phyloP scores from a whole-genome alignment of 2,329 filamentous ascomycete genomes.

The Aureobasidium leucospermi region DNA sequence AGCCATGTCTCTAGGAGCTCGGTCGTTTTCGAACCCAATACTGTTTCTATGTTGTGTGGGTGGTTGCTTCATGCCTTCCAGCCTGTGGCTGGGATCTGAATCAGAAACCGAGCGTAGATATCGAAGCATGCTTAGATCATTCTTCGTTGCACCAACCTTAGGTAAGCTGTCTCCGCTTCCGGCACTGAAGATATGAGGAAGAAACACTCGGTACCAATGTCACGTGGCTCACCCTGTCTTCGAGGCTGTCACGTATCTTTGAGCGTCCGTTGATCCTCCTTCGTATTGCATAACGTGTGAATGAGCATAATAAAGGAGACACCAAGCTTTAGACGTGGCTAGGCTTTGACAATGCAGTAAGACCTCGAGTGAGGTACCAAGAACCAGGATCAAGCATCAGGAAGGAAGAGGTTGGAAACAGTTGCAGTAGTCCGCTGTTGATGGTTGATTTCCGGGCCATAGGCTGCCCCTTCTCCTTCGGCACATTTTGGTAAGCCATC shows the following conservation, averaged over 20 bases:
- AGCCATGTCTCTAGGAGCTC: background rate
- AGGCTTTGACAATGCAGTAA: background rate
- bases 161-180: background rate
- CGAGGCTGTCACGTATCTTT: no score
- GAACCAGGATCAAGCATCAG: background rate
- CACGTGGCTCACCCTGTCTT: background rate
- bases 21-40: background rate
- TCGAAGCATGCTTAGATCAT: background rate
- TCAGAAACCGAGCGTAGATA: slow-evolving; percentile 1
- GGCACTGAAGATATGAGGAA: background rate
- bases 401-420: background rate
- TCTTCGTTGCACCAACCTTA: background rate
- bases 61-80: background rate
- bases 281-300: no score
- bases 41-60: background rate
- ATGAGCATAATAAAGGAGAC: background rate
- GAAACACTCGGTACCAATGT: no score
- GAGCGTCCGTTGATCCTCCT: no score
- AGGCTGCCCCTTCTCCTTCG: background rate
- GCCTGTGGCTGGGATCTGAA: background rate
- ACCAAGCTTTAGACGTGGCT: background rate
- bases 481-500: slow-evolving; percentile 9
- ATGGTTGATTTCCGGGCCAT: background rate
- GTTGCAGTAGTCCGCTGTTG: background rate
- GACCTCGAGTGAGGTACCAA: background rate